Base-by-base conservation (phyloP, 148 eudicot genomes). In the Fagopyrum esculentum region DNA sequence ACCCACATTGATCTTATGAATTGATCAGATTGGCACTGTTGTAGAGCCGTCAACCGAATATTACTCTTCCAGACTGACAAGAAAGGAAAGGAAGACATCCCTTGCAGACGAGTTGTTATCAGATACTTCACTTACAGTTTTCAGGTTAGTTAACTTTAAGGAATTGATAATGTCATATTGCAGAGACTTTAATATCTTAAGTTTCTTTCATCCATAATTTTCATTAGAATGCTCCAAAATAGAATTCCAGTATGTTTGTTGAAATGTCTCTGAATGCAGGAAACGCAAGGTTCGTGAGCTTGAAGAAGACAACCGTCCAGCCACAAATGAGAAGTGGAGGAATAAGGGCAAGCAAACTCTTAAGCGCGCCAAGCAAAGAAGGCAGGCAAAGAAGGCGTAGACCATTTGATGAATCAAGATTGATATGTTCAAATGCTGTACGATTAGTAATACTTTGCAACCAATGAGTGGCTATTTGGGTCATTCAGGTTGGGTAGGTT, bases 241-340 rank as follows among this genome's bases (percentile, higher is more conserved):
- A 50, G 54, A 50, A 22, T 22, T 22, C 26, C 40, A 2, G 40
- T 35, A 35, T 5, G 55, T 51, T 12, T 4, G 55, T 51, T 9
- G 13, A 7, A 51, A 15, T 51, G 55, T 51, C 13, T 51, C 2
- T 51, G 55, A 51, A 9, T 78, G 71, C 83, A 94, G 98, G 90
- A 95, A 95, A 80, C 97, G 97, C 61, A 92, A 90, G 85, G 97
- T 92, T 73, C 84, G 84, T 46, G 97, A 95, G 81, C 92, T 92
- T 12, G 97, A 89, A 83, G 93, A 87, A 19, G 22, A 48, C 9
- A 85, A 82, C 73, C 88, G 81, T 55, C 97, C 98, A 30, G 93
- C 59, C 63, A 84, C 88, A 17, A 89, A 87, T 35, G 90, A 85
- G 40, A 93, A 93, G 74, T 91, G 98, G 97, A 88, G 88, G 84